Evolutionary conservation across 306 rosid genomes (phyloP), one percentile per base, ranked within the genome.

Genomic region (Begonia peltatifolia): DNA sequence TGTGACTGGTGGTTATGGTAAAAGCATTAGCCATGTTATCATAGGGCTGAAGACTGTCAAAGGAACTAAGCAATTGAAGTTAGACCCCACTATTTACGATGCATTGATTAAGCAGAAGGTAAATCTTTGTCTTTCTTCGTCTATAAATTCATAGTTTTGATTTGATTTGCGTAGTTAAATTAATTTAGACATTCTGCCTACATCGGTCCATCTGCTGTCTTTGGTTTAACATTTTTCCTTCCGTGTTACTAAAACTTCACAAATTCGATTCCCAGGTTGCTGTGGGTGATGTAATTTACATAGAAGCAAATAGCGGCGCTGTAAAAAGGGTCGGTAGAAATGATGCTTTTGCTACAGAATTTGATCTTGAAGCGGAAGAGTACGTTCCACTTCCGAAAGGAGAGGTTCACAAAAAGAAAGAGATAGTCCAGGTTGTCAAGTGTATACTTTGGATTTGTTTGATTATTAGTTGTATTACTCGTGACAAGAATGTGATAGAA

Each of bases 351-450:
- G 97, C 97, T 53, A 80, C 97, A 4, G 95, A 90, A 68, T 90
- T 85, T 64, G 97, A 90, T 76, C 94, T 90, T 56, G 97, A 90
- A 65, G 97, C 97, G 38, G 97, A 90, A 61, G 97, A 90, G 67
- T 90, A 90, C 63, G 95, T 90, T 58, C 95, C 97, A 48, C 95
- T 90, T 73, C 95, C 97, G 23, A 90, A 90, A 79, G 97, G 97
- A 52, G 97, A 90, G 77, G 97, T 90, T 72, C 97, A 90, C 73
- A 90, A 90, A 53, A 85, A 81, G 74, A 90, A 90, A 66, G 97
- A 90, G 71, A 85, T 90, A 65, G 95, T 90, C 59, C 92, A 90
- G 97, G 94, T 56, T 61, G 72, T 77, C 2, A 17, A 17, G 18
- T 17, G 18, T 74, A 47, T 95, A 85, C 63, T 92, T 95, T 63